Base-by-base conservation (phyloP, 768 basidiomycete species). In the Lentinula lateritia region DNA sequence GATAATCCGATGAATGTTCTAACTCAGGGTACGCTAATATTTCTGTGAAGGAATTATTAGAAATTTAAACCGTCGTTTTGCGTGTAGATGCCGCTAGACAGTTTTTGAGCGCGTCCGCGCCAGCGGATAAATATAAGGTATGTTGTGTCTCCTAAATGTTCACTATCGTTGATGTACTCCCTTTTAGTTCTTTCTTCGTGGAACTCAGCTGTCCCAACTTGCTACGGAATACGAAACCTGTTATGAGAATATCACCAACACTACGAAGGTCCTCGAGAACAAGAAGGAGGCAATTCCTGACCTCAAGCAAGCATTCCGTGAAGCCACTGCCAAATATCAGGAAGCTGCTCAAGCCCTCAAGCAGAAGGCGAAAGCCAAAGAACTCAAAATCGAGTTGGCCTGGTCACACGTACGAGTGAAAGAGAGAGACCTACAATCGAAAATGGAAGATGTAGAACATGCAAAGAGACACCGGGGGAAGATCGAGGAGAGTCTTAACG, bases 1-100 rank as follows among this genome's bases (percentile, higher is more conserved):
- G 94, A 97, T 70, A 95, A 95, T 68, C 96, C 95, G 1, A 87
- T 98, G 86, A 98, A 93, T 63, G 89, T 99, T 28, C 80, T 96
- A 48, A 95, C 92, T 0, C 93, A 94, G 80, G 92, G 89, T 82
- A 64, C 28, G 68, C 62, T 8, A 54, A 23, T 52, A 42, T 50
- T 76, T 5, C 10, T 1, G 10, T 55, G 15, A 38, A 10, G n/a
- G 38, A 34, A 7, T 7, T 42, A n/a, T 13, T 50, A 3, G 28
- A 28, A 4, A 28, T 28, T 3, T 4, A 2, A 28, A 3, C 15
- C 57, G 23, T 34, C 1, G 18, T 64, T 35, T 36, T 4, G 34
- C 64, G 41, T 71, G 18, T 50, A 82, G 89, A 91, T 72, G 75
- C 85, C 61, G 87, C 89, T 3, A 77, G 89, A 18, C 89, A 92